These are phyloP conservation scores for Umbelopsis sp. DNA, from an alignment of 192 early-diverging fungal species.

Conservation along the genomic window DNA sequence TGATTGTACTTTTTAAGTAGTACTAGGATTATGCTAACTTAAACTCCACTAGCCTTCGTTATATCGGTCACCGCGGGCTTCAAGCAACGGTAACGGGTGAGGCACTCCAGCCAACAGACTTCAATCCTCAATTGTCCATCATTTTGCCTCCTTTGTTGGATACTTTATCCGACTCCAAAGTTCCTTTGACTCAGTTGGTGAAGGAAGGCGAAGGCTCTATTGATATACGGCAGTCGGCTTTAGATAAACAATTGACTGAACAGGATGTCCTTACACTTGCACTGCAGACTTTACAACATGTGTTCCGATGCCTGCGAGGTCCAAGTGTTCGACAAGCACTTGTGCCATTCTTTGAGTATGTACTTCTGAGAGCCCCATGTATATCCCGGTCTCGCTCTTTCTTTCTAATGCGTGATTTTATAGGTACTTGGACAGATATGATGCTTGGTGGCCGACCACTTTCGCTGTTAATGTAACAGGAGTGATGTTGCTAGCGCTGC, in stretches of 20 bases:
- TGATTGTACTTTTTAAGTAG: background rate
- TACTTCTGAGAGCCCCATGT: background rate
- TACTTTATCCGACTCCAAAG: background rate
- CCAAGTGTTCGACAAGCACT: slow-evolving; percentile 24
- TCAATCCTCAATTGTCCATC: slow-evolving; percentile 61
- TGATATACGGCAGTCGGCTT: slow-evolving; percentile 6
- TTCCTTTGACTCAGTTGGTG: background rate
- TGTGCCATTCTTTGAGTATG: slow-evolving; percentile 27
- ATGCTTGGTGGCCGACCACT: slow-evolving; percentile 36
- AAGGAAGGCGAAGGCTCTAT: background rate
- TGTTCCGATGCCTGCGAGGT: slow-evolving; percentile 13
- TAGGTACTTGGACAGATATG: slow-evolving; percentile 36
- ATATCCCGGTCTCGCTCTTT: background rate
- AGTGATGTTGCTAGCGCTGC: slow-evolving; percentile 34
- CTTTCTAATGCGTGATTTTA: background rate
- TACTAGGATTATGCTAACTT: background rate
- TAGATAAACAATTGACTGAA: slow-evolving; percentile 12
- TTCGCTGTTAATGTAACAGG: slow-evolving; percentile 35
- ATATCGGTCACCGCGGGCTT: slow-evolving; percentile 64
- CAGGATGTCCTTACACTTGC: slow-evolving; percentile 9
- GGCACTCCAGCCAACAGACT: slow-evolving; percentile 64
- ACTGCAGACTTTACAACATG: background rate
- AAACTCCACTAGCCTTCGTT: slow-evolving; percentile 27
- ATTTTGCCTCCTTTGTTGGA: slow-evolving; percentile 56
- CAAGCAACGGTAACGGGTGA: slow-evolving; percentile 63